phyloP scores from a whole-genome alignment of 768 basidiomycete genomes.

The Mycena polygramma region DNA sequence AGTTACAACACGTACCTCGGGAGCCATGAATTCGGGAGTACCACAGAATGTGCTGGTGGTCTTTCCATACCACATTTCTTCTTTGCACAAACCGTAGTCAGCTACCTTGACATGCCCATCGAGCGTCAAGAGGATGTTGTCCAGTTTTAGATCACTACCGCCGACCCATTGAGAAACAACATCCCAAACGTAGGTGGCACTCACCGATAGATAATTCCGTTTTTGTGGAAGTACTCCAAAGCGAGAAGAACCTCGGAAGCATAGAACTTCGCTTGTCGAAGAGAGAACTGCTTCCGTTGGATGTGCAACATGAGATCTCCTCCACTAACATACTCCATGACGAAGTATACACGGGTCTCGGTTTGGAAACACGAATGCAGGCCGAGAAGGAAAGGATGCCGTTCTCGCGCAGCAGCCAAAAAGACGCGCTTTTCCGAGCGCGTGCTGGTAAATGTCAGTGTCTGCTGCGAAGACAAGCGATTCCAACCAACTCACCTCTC shows the following conservation, averaged over 20 bases:
- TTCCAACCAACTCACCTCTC: conserved; percentile 79
- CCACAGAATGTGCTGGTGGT: conserved; percentile 99
- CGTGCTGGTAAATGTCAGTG: conserved; percentile 68
- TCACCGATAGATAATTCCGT: conserved; percentile 98
- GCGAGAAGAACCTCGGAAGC: conserved; percentile 97
- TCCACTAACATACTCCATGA: conserved; percentile 99
- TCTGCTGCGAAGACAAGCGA: conserved; percentile 18
- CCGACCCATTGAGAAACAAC: conserved; percentile 12
- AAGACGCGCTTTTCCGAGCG: conserved; percentile 99
- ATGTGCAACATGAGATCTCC: conserved; percentile 99
- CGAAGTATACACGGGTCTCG: conserved; percentile 98
- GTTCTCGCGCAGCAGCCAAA: conserved; percentile 94
- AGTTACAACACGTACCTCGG: conserved; percentile 74
- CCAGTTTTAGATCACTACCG: conserved; percentile 92
- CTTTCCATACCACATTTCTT: conserved; percentile 97
- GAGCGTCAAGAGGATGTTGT: conserved; percentile 96
- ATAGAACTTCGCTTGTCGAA: conserved; percentile 99
- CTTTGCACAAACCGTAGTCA: conserved; percentile 99
- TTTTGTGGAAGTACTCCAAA: conserved; percentile 96
- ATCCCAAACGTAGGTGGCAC: conserved; percentile 41
- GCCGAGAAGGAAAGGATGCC: conserved; percentile 97
- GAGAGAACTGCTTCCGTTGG: conserved; percentile 98
- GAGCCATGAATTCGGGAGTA: conserved; percentile 99
- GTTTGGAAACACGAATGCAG: conserved; percentile 99
- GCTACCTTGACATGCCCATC: conserved; percentile 99